Evolutionary conservation across 768 basidiomycete species (phyloP).

Genomic region (Coprinopsis strossmayeri): DNA sequence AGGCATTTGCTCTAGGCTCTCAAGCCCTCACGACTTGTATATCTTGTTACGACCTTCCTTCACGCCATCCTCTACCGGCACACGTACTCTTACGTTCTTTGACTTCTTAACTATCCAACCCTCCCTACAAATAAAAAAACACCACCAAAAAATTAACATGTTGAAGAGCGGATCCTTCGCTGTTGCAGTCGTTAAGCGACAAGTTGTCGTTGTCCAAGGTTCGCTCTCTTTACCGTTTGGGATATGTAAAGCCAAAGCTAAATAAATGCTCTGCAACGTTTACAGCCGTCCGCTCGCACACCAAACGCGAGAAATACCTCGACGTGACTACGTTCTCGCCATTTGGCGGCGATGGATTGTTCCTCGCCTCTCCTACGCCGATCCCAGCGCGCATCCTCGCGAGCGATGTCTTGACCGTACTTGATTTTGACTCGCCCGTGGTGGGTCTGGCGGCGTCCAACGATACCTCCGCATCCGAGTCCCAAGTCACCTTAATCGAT

Average conservation of each 20-base stretch:
- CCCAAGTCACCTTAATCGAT: background rate
- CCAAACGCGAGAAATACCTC: slow-evolving; percentile 47
- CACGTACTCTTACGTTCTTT: too few relatives aligned
- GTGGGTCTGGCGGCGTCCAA: slow-evolving; percentile 11
- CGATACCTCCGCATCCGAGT: slow-evolving; percentile 19
- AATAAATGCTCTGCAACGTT: too few relatives aligned
- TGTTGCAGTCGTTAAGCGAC: slow-evolving; percentile 61
- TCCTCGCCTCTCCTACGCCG: slow-evolving; percentile 47
- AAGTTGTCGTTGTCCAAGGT: slow-evolving; percentile 69
- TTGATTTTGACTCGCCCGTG: slow-evolving; percentile 23
- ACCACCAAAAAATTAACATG: slow-evolving; percentile 15
- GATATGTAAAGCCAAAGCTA: too few relatives aligned
- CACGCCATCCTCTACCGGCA: too few relatives aligned
- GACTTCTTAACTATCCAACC: background rate
- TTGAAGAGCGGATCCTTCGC: slow-evolving; percentile 57
- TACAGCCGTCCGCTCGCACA: slow-evolving; percentile 54
- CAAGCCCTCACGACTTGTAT: too few relatives aligned
- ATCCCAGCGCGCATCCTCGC: slow-evolving; percentile 58
- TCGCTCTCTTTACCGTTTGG: slow-evolving; percentile 13
- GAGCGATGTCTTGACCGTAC: slow-evolving; percentile 52
- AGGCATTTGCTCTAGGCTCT: too few relatives aligned
- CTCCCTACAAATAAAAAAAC: background rate
- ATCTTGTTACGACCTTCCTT: background rate
- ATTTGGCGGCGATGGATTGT: slow-evolving; percentile 50
- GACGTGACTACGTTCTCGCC: slow-evolving; percentile 62